Conservation (phyloP, 148 eudicot species). For the Drosera capensis region DNA sequence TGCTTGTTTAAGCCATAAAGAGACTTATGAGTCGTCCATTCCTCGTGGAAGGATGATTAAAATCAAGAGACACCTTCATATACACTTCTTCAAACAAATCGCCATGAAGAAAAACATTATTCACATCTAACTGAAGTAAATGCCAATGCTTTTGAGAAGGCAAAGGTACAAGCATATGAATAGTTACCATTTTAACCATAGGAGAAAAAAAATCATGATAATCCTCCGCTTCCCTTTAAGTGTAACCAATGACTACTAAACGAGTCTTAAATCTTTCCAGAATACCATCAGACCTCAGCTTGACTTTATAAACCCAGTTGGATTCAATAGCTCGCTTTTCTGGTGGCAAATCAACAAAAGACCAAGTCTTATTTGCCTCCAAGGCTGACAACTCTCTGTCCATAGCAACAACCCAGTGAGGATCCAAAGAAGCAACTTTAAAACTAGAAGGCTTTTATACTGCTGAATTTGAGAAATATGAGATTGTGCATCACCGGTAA, state of each 20-base stretch:
- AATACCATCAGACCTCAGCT: neutral
- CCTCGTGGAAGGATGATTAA: neutral
- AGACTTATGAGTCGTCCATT: neutral
- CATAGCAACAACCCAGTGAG: slow-evolving; percentile 1
- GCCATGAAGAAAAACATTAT: too few relatives aligned
- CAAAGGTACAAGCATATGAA: neutral
- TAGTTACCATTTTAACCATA: too few relatives aligned
- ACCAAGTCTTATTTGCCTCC: neutral
- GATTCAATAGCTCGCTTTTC: neutral
- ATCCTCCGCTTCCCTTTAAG: neutral
- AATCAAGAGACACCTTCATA: neutral
- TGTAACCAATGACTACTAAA: neutral
- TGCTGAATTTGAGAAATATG: too few relatives aligned
- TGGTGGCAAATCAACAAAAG: neutral
- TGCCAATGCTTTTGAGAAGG: too few relatives aligned
- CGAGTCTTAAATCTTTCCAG: neutral
- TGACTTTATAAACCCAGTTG: slow-evolving; percentile 6
- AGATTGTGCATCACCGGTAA: too few relatives aligned
- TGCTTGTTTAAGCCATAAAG: slow-evolving; percentile 3
- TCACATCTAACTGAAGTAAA: too few relatives aligned
- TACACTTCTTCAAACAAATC: neutral
- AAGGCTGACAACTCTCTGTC: neutral
- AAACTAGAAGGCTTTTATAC: too few relatives aligned
- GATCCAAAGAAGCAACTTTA: neutral
- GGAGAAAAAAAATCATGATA: neutral